phyloP scores from a whole-genome alignment of 1,284 basidiomycete species.

The Malassezia psittaci region DNA sequence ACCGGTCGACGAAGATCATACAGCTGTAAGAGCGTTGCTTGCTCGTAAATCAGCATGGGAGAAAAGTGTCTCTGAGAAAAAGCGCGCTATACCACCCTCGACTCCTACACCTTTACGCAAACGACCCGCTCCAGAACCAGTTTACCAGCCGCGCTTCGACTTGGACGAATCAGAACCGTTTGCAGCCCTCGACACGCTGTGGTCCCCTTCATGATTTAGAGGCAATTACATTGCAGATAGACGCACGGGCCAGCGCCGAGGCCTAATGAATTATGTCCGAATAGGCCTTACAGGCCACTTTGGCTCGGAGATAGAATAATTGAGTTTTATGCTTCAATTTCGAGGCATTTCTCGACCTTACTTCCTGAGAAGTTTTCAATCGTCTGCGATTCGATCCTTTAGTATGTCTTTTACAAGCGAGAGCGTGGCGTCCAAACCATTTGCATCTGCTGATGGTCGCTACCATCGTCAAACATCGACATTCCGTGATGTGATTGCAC shows the following conservation, averaged over 20 bases:
- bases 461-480: constrained; percentile 66
- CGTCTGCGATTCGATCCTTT: not conserved
- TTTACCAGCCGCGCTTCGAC: constrained; percentile 8
- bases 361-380: too few species aligned
- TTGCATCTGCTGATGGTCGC: constrained; percentile 59
- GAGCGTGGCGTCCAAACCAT: constrained; percentile 36
- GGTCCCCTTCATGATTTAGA: not conserved
- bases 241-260: too few species aligned
- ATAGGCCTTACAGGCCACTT: too few species aligned
- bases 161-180: constrained; percentile 6
- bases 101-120: not conserved
- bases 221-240: too few species aligned
- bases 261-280: too few species aligned
- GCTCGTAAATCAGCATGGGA: constrained; percentile 3
- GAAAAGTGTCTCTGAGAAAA: not conserved
- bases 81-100: not conserved
- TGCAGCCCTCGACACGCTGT: not conserved
- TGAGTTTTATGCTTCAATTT: too few species aligned
- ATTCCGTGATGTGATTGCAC: constrained; percentile 64
- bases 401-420: not conserved
- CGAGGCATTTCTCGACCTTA: too few species aligned
- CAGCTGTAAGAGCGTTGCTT: not conserved
- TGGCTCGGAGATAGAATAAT: too few species aligned
- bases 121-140: constrained; percentile 3
- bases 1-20: not conserved